phyloP scores from a whole-genome alignment of 2,329 filamentous ascomycete species.

The Fusarium oxysporum region DNA sequence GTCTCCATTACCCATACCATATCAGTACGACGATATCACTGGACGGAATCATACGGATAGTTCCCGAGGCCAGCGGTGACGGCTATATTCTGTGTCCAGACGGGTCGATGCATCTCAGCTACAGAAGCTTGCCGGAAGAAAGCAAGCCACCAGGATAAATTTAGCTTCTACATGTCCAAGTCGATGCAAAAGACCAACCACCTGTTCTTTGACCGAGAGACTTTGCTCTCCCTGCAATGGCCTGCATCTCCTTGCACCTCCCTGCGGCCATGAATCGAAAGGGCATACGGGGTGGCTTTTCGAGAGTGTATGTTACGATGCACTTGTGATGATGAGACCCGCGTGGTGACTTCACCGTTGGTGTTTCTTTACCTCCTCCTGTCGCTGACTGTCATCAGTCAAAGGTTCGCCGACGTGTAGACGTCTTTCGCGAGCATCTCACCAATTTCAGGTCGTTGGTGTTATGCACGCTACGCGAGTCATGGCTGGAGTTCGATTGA shows the following conservation, averaged over 20 bases:
- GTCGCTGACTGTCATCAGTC: neutral
- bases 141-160: constrained; percentile 24
- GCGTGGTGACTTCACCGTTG: neutral
- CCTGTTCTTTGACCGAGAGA: neutral
- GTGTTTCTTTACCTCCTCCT: neutral
- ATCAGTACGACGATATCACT: neutral
- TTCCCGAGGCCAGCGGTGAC: constrained; percentile 5
- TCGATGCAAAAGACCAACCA: neutral
- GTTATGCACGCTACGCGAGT: constrained; percentile 2
- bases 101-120: constrained; percentile 16
- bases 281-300: neutral
- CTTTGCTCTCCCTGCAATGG: constrained; percentile 2
- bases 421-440: neutral
- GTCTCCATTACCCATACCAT: neutral
- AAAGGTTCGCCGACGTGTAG: neutral
- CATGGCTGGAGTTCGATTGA: neutral
- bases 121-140: constrained; percentile 8
- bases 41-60: neutral
- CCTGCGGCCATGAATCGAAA: constrained; percentile 5
- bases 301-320: neutral
- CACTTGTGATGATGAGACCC: neutral
- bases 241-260: constrained; percentile 1
- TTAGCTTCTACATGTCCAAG: constrained; percentile 10
- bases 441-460: neutral
- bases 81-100: constrained; percentile 4